Evolutionary conservation across 2,329 filamentous ascomycete genomes (phyloP), one percentile per base, ranked within the genome.

Genomic region (Fusarium albidum): DNA sequence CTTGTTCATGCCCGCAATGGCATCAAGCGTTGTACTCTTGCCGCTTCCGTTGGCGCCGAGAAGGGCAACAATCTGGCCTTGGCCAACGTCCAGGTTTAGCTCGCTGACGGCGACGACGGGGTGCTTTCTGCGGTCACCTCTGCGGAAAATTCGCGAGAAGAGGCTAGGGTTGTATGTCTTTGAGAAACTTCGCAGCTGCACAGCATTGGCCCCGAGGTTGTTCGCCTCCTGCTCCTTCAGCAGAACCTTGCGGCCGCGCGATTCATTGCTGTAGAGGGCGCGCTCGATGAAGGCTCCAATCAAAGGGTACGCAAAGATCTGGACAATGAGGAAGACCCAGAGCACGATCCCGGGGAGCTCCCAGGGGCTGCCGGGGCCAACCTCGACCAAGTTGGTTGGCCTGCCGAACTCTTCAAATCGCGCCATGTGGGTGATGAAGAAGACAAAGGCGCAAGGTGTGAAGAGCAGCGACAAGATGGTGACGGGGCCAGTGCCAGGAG

Each of bases 11-110:
- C 93, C 93, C 10, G 92, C 90, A 59, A 97, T 93, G 6, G 90
- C 89, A 68, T 96, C 91, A 5, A 97, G 80, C 0, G 92, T 96
- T 0, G 93, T 96, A 47, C 88, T 92, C 71, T 97, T 97, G 29
- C 93, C 93, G 64, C 87, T 92, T 14, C 93, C 93, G 69, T 97
- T 97, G 6, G 92, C 91, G 31, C 93, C 93, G 0, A 97, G 81
- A 0, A 97, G 78, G 2, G 93, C 90, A 68, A 96, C 82, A 45
- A 97, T 96, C 64, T 96, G 88, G 1, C 93, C 93, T 58, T 86
- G 84, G 4, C 84, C 80, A 4, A 91, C 90, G 14, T 83, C 81
- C 40, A 97, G 78, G 44, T 82, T 88, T 31, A 97, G 76, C 33
- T 86, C 79, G 53, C 92, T 81, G 33, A 97, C 92, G 4, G 93